Evolutionary conservation across 768 basidiomycete species (phyloP), one percentile per base, ranked within the genome.

Genomic region (Boletus reticulatus): DNA sequence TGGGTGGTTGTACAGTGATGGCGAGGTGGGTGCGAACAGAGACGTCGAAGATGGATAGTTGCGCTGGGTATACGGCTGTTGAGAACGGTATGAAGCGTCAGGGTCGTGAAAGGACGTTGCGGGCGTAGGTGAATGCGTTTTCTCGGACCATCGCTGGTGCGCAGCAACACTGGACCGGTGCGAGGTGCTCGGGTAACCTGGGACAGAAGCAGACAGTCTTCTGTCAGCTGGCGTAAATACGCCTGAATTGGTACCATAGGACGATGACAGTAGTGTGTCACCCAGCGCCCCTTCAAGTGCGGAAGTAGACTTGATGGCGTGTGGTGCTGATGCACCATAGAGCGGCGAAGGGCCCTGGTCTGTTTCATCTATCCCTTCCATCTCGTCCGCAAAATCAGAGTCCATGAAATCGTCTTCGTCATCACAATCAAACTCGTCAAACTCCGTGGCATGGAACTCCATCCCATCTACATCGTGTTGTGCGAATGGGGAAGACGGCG

Each of bases 391-490:
- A 54, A 62, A 72, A 36, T 72, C 72, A 13, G 67, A 71, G 27
- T 72, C 68, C n/a, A 61, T 8, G 37, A 56, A 68, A 27, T 69
- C 67, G 0, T 68, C 67, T 6, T 71, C 70, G 38, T 74, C 72
- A 4, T 72, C 71, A 41, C 46, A 66, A 4, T 72, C 70, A 20
- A 72, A 66, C 16, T 73, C 70, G 32, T 73, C 70, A 53, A 66
- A 56, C 10, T 72, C 72, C 63, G 64, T 64, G 45, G 60, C 14
- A 17, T 67, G 55, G 32, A 50, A 16, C 8, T 50, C 58, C 8
- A 34, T 19, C 19, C 61, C 58, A 1, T n/a, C 48, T 19, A 61
- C 38, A 48, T 62, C 50, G 34, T 55, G 54, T 11, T 56, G 67
- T 13, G 29, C n/a, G 46, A 71, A 71, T 4, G 72, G 72, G 2